phyloP scores from a whole-genome alignment of 148 eudicot species.

The Diospyros kaki region DNA sequence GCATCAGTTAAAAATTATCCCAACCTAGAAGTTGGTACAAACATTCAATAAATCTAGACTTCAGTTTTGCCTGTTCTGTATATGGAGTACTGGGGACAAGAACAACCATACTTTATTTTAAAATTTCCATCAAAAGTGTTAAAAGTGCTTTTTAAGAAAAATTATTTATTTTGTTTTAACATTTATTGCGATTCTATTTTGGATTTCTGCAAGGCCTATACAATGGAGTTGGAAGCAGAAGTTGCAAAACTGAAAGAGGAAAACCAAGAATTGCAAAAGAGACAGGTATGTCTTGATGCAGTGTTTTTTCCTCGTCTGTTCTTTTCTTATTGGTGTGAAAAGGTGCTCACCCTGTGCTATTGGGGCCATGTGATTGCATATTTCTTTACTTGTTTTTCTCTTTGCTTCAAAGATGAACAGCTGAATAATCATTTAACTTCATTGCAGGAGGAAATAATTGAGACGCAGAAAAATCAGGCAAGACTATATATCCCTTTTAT shows the following conservation, averaged over 20 bases:
- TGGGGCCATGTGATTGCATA: not conserved
- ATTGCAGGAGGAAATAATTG: conserved; percentile 67
- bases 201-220: conserved; percentile 60
- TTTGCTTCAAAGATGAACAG: not conserved
- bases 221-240: conserved; percentile 85
- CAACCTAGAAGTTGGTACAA: not conserved
- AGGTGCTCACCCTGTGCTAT: no score
- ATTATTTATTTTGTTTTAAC: not conserved
- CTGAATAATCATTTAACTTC: conserved; percentile 7
- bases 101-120: not conserved
- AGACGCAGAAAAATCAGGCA: conserved; percentile 93
- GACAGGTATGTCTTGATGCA: conserved; percentile 43
- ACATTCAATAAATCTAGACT: not conserved
- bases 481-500: no score
- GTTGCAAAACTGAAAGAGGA: conserved; percentile 77
- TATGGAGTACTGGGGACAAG: not conserved
- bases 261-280: conserved; percentile 57
- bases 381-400: no score
- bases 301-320: not conserved
- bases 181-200: not conserved
- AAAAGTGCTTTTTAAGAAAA: not conserved
- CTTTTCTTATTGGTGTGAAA: no score
- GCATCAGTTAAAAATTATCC: not conserved
- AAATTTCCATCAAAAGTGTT: not conserved
- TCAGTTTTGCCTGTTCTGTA: not conserved